phyloP scores from a whole-genome alignment of 345 rosid species.

The Reutealis trisperma region DNA sequence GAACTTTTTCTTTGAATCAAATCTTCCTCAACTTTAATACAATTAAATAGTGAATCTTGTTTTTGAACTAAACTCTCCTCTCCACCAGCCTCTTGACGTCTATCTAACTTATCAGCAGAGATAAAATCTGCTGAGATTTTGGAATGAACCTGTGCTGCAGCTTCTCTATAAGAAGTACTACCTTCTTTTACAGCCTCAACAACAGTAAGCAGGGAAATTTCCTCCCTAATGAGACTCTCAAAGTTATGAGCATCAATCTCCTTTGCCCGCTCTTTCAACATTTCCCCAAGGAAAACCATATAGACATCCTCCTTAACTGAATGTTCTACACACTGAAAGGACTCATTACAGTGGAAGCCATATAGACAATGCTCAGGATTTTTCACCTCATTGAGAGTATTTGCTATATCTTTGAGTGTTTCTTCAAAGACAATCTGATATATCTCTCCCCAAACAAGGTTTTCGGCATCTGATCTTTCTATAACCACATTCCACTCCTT shows the following conservation, averaged over 20 bases:
- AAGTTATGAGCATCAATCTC: slow-evolving; percentile 19
- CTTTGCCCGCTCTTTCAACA: slow-evolving; percentile 21
- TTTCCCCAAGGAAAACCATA: slow-evolving; percentile 29
- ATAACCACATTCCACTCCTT: slow-evolving; percentile 31
- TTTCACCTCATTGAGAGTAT: slow-evolving; percentile 10
- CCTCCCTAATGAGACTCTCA: slow-evolving; percentile 33
- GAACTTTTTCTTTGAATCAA: slow-evolving; percentile 10
- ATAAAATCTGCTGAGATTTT: slow-evolving; percentile 1
- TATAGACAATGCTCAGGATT: neutral
- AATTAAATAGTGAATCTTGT: slow-evolving; percentile 7
- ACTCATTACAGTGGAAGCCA: neutral
- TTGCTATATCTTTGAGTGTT: slow-evolving; percentile 25
- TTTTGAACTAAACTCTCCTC: slow-evolving; percentile 21
- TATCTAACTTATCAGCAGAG: neutral
- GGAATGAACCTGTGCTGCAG: slow-evolving; percentile 3
- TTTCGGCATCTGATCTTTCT: slow-evolving; percentile 19
- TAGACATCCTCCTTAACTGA: slow-evolving; percentile 34
- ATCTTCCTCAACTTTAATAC: slow-evolving; percentile 13
- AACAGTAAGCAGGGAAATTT: slow-evolving; percentile 21
- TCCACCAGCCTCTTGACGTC: slow-evolving; percentile 9
- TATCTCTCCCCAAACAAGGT: slow-evolving; percentile 36
- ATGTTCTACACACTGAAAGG: slow-evolving; percentile 26
- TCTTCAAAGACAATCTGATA: slow-evolving; percentile 36
- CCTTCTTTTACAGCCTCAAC: slow-evolving; percentile 28
- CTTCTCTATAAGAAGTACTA: neutral